Conservation (phyloP, 495 filamentous ascomycete species). For the Aspergillus bertholletiae region DNA sequence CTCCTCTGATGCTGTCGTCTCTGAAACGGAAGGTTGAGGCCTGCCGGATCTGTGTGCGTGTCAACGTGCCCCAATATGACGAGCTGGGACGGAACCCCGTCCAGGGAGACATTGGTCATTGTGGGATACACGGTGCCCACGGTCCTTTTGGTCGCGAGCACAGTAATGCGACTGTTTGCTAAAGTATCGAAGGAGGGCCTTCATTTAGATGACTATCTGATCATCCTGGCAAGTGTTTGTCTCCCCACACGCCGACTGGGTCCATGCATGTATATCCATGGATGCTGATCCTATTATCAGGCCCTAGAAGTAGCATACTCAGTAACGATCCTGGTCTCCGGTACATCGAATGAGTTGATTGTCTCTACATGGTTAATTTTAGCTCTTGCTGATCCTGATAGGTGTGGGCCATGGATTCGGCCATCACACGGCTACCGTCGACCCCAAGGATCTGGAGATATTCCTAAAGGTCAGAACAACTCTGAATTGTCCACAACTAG, state of each 20-base stretch:
- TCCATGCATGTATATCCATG: neutral
- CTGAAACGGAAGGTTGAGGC: neutral
- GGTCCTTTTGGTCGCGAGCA: neutral
- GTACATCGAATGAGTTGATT: neutral
- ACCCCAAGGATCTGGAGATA: neutral
- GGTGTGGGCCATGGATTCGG: conserved; percentile 3
- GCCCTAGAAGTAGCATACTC: conserved; percentile 1
- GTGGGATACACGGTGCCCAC: conserved; percentile 3
- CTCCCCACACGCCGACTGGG: neutral
- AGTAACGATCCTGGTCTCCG: neutral
- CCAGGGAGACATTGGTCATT: neutral
- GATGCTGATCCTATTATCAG: neutral
- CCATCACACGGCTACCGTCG: neutral
- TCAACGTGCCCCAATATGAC: neutral
- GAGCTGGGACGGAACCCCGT: neutral
- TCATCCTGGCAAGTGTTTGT: neutral
- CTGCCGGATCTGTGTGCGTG: neutral
- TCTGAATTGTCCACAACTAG: neutral
- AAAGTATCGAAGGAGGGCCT: neutral
- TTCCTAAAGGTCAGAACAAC: conserved; percentile 1
- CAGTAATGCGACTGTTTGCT: neutral
- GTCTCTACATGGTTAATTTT: neutral
- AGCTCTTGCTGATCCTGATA: neutral
- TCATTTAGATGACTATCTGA: conserved; percentile 4
- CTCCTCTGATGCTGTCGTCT: neutral